Base-by-base conservation (phyloP, 768 basidiomycete species). In the Paxillus ammoniavirescens region DNA sequence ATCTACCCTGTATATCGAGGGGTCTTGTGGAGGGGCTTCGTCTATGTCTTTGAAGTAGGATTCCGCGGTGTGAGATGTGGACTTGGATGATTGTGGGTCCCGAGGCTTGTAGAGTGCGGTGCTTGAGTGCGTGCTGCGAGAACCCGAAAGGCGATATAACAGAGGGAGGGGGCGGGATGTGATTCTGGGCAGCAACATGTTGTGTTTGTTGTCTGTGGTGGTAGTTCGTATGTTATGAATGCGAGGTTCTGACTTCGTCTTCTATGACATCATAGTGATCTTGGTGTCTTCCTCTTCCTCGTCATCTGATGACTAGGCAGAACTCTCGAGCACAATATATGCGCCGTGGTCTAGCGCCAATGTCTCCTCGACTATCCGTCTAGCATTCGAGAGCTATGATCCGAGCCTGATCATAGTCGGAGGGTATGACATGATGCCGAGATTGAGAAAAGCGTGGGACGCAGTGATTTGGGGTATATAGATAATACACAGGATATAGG, bases 11-110 rank as follows among this genome's bases (percentile, higher is more conserved):
- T 79, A 75, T 47, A 78, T 67, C 5, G 63, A 71, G n/a, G 72
- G 53, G 46, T 77, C 73, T 2, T 64, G 52, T 1, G 77, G 73
- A 4, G 78, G 75, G 1, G 73, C 72, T 18, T 72, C 65, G 61
- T 82, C 80, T 33, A 72, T 63, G 35, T 82, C 79, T 55, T 80
- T 78, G 42, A 68, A 68, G 65, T 82, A 82, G 10, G 70, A 70
- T 47, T 81, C 80, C 7, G 66, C 54, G 2, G 68, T 69, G 58
- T 80, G 73, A 5, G 49, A 44, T 30, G 53, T 55, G 3, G 61
- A 47, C 21, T 60, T 53, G 13, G 49, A 43, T 2, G 45, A 37
- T 36, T 47, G 14, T 9, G 21, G 49, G 42, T 14, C 51, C 18
- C 15, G 57, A 41, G 17, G 8, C 15, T 10, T 18, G 31, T 5